Percentiles rank a stretch among this genome's conserved stretches.
Evolutionary conservation across 257 asterid genomes (phyloP).

Genomic region (Capsicum rhomboideum): DNA sequence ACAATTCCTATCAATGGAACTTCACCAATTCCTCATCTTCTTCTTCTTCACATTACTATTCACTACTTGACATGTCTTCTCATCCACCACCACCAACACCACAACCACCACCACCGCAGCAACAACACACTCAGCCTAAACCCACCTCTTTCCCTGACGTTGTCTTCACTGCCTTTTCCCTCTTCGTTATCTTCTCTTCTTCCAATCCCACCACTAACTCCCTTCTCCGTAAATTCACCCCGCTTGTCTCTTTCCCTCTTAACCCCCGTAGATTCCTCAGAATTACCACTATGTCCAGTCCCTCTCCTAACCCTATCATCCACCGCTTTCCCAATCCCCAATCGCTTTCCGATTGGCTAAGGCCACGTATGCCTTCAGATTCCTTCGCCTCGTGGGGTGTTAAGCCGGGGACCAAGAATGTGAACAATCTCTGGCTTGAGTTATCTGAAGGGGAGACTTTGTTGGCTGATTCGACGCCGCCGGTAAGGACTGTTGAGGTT

Average conservation of each 20-base stretch:
- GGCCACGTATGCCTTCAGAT: constrained; percentile 49
- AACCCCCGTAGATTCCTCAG: constrained; percentile 38
- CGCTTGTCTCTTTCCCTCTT: constrained; percentile 41
- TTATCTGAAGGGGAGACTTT: constrained; percentile 72
- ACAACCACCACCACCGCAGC: constrained; percentile 30
- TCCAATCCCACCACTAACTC: constrained; percentile 29
- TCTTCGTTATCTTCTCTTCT: constrained; percentile 56
- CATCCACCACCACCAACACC: constrained; percentile 37
- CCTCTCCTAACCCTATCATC: no score
- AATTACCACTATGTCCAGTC: constrained; percentile 53
- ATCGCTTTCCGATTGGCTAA: constrained; percentile 40
- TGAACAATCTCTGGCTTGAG: constrained; percentile 84
- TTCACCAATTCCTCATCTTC: neutral
- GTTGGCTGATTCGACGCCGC: constrained; percentile 67
- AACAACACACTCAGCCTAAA: neutral
- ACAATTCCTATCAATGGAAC: constrained; percentile 6
- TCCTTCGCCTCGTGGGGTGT: constrained; percentile 88
- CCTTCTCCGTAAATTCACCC: constrained; percentile 19
- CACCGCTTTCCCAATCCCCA: constrained; percentile 78
- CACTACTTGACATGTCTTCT: constrained; percentile 24
- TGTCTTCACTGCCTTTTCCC: constrained; percentile 67
- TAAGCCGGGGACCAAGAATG: constrained; percentile 86
- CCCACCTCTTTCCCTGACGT: constrained; percentile 61
- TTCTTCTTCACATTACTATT: neutral
- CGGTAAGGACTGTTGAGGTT: constrained; percentile 75